These are phyloP conservation scores for Rhodotorula mucilaginosa DNA, from an alignment of 1,284 basidiomycete genomes.

Conservation along the genomic window DNA sequence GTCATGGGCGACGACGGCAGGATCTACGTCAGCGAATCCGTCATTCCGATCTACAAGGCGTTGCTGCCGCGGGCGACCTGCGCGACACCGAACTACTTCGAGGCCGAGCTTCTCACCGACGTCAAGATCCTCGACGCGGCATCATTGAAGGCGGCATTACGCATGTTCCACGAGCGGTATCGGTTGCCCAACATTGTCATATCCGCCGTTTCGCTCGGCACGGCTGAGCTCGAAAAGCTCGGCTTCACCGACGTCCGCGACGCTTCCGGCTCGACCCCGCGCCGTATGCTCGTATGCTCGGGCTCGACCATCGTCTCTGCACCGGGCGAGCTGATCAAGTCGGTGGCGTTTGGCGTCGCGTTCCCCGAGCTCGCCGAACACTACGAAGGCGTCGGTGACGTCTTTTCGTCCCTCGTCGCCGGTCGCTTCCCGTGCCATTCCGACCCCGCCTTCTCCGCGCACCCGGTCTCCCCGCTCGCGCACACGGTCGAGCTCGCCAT, in stretches of 20 bases:
- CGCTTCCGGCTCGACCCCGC: background rate
- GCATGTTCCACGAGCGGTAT: slow-evolving; percentile 69
- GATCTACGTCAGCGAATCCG: slow-evolving; percentile 82
- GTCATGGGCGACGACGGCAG: slow-evolving; percentile 86
- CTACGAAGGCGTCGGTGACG: slow-evolving; percentile 93
- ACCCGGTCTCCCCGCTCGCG: slow-evolving; percentile 61
- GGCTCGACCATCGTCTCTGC: slow-evolving; percentile 56
- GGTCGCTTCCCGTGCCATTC: slow-evolving; percentile 62
- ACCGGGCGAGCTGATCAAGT: slow-evolving; percentile 21
- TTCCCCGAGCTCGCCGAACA: slow-evolving; percentile 84
- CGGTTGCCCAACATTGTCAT: slow-evolving; percentile 83
- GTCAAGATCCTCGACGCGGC: slow-evolving; percentile 63
- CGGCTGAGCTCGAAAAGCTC: slow-evolving; percentile 42
- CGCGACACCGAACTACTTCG: slow-evolving; percentile 97
- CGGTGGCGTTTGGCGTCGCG: slow-evolving; percentile 61
- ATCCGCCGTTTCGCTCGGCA: slow-evolving; percentile 68
- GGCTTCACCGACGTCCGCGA: slow-evolving; percentile 19
- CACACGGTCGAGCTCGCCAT: slow-evolving; percentile 59
- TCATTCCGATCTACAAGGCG: slow-evolving; percentile 79
- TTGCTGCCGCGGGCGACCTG: slow-evolving; percentile 77
- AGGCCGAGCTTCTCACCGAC: slow-evolving; percentile 81
- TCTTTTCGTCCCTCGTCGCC: slow-evolving; percentile 89
- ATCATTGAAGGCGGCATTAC: slow-evolving; percentile 68
- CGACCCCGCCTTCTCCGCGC: slow-evolving; percentile 48
- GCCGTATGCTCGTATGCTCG: slow-evolving; percentile 69